Evolutionary conservation across 352 stramenopile genomes (phyloP).

Genomic region (Phytophthora macrochlamydospora): DNA sequence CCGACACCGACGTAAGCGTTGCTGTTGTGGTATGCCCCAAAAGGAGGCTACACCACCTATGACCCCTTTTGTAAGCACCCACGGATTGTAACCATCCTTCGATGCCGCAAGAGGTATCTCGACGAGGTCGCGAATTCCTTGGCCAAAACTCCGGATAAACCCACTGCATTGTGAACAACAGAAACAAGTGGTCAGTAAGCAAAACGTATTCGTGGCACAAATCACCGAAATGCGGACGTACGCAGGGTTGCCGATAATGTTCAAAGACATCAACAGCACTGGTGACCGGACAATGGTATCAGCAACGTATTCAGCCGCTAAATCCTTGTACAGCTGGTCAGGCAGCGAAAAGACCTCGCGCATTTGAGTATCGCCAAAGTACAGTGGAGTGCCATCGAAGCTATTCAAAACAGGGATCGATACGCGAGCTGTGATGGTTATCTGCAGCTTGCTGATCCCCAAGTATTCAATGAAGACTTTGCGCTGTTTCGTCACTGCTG

Average conservation of each 20-base stretch:
- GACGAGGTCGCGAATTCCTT: slow-evolving; percentile 76
- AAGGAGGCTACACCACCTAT: slow-evolving; percentile 73
- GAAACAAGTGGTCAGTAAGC: slow-evolving; percentile 10
- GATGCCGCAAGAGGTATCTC: slow-evolving; percentile 74
- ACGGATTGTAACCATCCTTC: slow-evolving; percentile 79
- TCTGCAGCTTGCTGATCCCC: slow-evolving; percentile 53
- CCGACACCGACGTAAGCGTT: slow-evolving; percentile 73
- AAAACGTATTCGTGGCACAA: background rate
- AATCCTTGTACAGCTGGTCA: slow-evolving; percentile 82
- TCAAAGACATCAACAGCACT: slow-evolving; percentile 84
- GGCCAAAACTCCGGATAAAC: slow-evolving; percentile 74
- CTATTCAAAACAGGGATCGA: slow-evolving; percentile 82
- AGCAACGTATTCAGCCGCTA: slow-evolving; percentile 82
- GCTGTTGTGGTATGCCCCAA: slow-evolving; percentile 73
- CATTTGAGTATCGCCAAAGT: slow-evolving; percentile 60
- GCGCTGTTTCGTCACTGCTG: slow-evolving; percentile 43
- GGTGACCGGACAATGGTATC: slow-evolving; percentile 81
- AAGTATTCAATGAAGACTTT: slow-evolving; percentile 72
- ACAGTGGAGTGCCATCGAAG: slow-evolving; percentile 77
- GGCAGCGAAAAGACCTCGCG: slow-evolving; percentile 74
- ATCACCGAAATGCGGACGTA: slow-evolving; percentile 39
- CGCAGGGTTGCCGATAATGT: slow-evolving; percentile 87
- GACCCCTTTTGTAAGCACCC: slow-evolving; percentile 74
- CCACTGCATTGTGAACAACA: slow-evolving; percentile 42
- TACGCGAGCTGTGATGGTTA: slow-evolving; percentile 81